Base-by-base conservation (phyloP, 768 basidiomycete genomes). In the Tylopilus sp. region DNA sequence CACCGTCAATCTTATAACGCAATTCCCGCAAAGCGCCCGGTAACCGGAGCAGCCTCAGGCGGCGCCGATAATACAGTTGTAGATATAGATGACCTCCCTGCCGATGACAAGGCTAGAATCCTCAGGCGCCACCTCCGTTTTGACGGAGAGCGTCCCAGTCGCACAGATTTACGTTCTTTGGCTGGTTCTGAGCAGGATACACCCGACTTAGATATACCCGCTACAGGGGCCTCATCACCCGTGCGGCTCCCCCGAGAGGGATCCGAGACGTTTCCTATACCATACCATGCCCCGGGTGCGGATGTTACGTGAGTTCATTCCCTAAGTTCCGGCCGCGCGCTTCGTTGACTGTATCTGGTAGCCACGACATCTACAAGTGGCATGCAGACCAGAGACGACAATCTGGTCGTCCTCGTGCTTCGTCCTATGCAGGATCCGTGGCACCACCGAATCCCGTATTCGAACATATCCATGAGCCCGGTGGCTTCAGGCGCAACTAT, bases 311-410 rank as follows among this genome's bases (percentile, higher is more conserved):
- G 76, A 76, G 92, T 81, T 40, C 48, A 33, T 33, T 25, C n/a
- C 46, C 31, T 41, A 45, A 53, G 48, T 50, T 45, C 57, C 50
- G 46, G 58, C 64, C 53, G 62, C 22, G 21, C 26, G 6, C 14
- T 8, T 47, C 34, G 47, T 45, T 53, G 45, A 56, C 50, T 37
- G 24, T 56, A 33, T 13, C 41, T 55, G 52, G n/a, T 57, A 89
- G 88, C 17, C 93, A 96, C 64, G 86, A 86, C 57, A 88, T 98
- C 36, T 98, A 97, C 77, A 98, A 97, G 72, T 98, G 93, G 89
- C 88, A 94, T 56, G 77, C 83, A 16, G 87, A 89, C 60, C 83
- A 85, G 50, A 79, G 78, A 24, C 80, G 85, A 52, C 78, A 81
- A 54, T 76, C 74, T 17, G 75, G 70, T 13, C 82, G 90, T 37